These are phyloP conservation scores for Aspergillus puulaauensis DNA, from an alignment of 2,329 filamentous ascomycete genomes.

Conservation along the genomic window DNA sequence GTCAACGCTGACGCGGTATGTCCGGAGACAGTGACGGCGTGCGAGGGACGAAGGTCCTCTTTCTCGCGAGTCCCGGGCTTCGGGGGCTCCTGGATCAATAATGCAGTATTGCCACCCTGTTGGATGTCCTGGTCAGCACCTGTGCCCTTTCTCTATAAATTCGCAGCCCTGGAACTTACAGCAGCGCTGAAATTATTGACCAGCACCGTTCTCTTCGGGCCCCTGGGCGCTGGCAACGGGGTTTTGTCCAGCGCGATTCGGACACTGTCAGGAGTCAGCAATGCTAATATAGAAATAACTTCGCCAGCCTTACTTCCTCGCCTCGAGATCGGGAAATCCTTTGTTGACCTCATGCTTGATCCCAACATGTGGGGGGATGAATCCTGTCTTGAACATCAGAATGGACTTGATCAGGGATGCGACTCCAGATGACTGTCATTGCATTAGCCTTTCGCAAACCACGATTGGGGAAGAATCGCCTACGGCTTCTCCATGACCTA, in stretches of 20 bases:
- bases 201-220: neutral
- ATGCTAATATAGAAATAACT: too few species aligned
- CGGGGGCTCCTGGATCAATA: conserved; percentile 59
- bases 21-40: conserved; percentile 58
- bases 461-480: neutral
- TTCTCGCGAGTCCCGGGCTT: neutral
- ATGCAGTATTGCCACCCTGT: conserved; percentile 65
- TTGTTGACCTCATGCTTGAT: conserved; percentile 54
- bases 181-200: conserved; percentile 71
- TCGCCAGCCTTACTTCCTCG: neutral
- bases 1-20: conserved; percentile 47
- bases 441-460: too few species aligned
- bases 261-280: too few species aligned
- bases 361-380: conserved; percentile 64
- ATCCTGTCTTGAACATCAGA: conserved; percentile 59
- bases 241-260: too few species aligned
- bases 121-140: too few species aligned
- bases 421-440: conserved; percentile 21
- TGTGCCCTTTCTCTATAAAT: too few species aligned
- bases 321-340: conserved; percentile 27
- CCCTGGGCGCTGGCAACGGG: too few species aligned
- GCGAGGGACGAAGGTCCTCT: conserved; percentile 48
- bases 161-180: neutral
- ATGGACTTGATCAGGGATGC: conserved; percentile 59
- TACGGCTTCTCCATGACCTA: conserved; percentile 31